Conservation (phyloP, 2,329 filamentous ascomycete species). For the Neofusicoccum laricinum region DNA sequence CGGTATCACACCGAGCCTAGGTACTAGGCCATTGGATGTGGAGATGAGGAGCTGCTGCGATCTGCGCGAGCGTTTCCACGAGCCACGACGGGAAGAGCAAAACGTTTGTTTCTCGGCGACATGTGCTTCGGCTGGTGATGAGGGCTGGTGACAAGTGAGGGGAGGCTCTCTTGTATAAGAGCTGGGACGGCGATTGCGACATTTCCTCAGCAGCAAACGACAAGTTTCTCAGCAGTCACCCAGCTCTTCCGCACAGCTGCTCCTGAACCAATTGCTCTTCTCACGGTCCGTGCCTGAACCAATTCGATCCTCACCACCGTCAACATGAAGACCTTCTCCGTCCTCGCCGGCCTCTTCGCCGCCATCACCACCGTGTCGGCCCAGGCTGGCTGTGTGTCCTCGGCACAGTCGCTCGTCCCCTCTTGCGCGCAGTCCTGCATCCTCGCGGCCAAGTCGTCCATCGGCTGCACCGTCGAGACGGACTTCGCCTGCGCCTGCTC, state of each 20-base stretch:
- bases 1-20: not conserved
- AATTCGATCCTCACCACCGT: not conserved
- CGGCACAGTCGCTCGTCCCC: too few species aligned
- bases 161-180: not conserved
- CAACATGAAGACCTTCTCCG: not conserved
- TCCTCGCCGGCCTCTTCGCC: not conserved
- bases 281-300: too few species aligned
- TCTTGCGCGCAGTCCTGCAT: too few species aligned
- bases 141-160: not conserved
- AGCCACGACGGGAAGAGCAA: not conserved
- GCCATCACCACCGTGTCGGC: not conserved
- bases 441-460: not conserved
- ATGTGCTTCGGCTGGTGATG: not conserved
- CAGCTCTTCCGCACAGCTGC: not conserved
- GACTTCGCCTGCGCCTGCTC: slow-evolving; percentile 2
- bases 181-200: not conserved
- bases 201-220: not conserved
- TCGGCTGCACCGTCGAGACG: not conserved
- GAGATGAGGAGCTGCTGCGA: not conserved
- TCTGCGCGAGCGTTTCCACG: not conserved
- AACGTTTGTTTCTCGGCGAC: not conserved
- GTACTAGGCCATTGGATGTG: not conserved
- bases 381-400: not conserved
- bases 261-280: not conserved
- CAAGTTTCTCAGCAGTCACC: not conserved